Evolutionary conservation across 2,329 filamentous ascomycete genomes (phyloP).

Genomic region (Leptographium wingfieldii): DNA sequence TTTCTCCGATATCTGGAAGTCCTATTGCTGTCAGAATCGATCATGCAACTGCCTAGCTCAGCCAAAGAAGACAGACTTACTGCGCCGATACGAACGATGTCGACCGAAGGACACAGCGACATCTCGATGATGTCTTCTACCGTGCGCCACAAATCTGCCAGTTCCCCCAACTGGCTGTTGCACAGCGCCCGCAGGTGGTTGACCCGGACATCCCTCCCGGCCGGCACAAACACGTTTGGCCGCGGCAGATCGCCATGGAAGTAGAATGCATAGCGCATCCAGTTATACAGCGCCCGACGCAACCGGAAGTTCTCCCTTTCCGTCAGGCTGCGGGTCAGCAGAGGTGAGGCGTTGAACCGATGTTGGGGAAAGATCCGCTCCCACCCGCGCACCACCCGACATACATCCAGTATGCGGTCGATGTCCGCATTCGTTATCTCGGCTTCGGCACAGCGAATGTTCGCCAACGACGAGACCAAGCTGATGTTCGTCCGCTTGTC

Average conservation of each 20-base stretch:
- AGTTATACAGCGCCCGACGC: conserved; percentile 36
- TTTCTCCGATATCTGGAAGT: conserved; percentile 12
- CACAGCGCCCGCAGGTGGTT: conserved; percentile 31
- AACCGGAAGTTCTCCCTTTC: conserved; percentile 31
- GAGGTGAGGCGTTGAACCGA: conserved; percentile 28
- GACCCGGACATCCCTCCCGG: conserved; percentile 23
- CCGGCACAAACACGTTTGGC: conserved; percentile 11
- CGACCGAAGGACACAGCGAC: conserved; percentile 33
- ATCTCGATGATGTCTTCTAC: conserved; percentile 31
- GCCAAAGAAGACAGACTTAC: conserved; percentile 17
- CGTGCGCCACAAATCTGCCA: conserved; percentile 32
- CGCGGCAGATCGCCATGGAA: conserved; percentile 33
- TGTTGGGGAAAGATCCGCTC: conserved; percentile 24
- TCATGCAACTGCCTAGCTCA: background rate
- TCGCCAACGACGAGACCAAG: background rate
- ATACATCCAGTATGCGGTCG: conserved; percentile 18
- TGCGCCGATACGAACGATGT: conserved; percentile 20
- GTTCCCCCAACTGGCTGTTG: conserved; percentile 30
- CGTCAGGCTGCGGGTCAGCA: conserved; percentile 29
- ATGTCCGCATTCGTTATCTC: conserved; percentile 16
- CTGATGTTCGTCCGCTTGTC: background rate
- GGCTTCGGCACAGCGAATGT: conserved; percentile 4
- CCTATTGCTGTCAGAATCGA: conserved; percentile 7
- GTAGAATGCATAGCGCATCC: conserved; percentile 41
- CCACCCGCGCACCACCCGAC: conserved; percentile 25